Conservation (phyloP, 2,329 filamentous ascomycete species). For the Parastagonospora avenae region DNA sequence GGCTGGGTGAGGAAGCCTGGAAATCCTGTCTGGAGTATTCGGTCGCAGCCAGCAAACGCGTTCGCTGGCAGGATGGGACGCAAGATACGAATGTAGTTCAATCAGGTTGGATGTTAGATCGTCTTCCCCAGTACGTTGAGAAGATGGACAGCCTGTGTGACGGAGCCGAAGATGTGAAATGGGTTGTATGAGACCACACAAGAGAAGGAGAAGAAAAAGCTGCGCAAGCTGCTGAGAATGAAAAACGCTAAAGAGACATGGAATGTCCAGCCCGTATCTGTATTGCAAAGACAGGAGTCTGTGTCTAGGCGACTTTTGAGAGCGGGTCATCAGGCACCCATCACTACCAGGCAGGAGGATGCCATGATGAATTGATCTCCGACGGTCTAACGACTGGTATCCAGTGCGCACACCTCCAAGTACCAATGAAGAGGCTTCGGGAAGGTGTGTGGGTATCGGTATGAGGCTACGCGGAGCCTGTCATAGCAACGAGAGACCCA, state of each 20-base stretch:
- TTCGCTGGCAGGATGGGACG: background rate
- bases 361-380: conserved; percentile 25
- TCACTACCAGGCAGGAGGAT: conserved; percentile 27
- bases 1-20: background rate
- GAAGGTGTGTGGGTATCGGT: conserved; percentile 17
- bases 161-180: background rate
- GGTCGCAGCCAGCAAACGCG: background rate
- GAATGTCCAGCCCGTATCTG: conserved; percentile 43
- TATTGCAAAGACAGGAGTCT: conserved; percentile 44
- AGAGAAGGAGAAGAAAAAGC: no score
- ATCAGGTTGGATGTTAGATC: background rate
- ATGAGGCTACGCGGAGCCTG: background rate
- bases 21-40: background rate
- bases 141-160: background rate
- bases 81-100: background rate
- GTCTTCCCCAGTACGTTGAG: background rate
- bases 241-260: background rate
- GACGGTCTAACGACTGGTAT: conserved; percentile 18
- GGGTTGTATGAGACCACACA: background rate
- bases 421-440: conserved; percentile 29
- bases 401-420: conserved; percentile 20
- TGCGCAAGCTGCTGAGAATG: background rate
- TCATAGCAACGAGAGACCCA: no score
- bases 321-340: conserved; percentile 24
- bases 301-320: conserved; percentile 41